A percentile compares a stretch with the other conserved stretches of the same genome.
These are phyloP conservation scores for Digitaria exilis DNA, from an alignment of 202 grass and related monocot species.

Conservation along the genomic window DNA sequence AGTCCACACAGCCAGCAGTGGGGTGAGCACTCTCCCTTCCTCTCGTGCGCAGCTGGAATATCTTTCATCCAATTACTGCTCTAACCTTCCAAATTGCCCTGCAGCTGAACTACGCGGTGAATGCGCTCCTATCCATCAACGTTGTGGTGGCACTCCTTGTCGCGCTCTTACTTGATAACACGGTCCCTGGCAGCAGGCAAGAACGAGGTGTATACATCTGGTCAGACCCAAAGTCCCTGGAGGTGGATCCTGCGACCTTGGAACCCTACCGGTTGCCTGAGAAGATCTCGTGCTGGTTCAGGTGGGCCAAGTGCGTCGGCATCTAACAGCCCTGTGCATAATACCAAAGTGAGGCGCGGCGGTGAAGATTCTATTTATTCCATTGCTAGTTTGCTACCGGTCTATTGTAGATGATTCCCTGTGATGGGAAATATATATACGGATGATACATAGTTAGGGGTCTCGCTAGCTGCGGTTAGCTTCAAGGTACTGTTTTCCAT, in stretches of 20 bases:
- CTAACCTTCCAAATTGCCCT: constrained; percentile 3
- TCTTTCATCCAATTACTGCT: not conserved
- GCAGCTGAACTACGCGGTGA: constrained; percentile 89
- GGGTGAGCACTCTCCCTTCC: constrained; percentile 48
- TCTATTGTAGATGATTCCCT: not conserved
- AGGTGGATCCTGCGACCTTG: constrained; percentile 68
- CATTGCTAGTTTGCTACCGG: not conserved
- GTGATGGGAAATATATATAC: constrained; percentile 28
- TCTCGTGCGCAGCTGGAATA: not conserved
- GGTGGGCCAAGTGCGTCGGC: constrained; percentile 77
- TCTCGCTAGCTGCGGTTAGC: constrained; percentile 22
- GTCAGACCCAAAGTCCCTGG: constrained; percentile 70
- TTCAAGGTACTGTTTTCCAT: not conserved
- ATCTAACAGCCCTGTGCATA: constrained; percentile 23
- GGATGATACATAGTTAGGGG: constrained; percentile 3
- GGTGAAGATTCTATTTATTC: constrained; percentile 43
- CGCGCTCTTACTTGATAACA: constrained; percentile 88
- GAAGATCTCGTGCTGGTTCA: constrained; percentile 80
- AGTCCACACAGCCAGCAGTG: constrained; percentile 60
- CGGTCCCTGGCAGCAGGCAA: constrained; percentile 85
- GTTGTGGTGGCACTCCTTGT: constrained; percentile 89
- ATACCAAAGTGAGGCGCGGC: not conserved
- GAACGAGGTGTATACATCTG: constrained; percentile 97
- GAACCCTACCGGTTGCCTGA: constrained; percentile 79
- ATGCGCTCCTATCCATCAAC: constrained; percentile 86